These are phyloP conservation scores for Tuber borchii DNA, from an alignment of 495 filamentous ascomycete species.

Conservation along the genomic window DNA sequence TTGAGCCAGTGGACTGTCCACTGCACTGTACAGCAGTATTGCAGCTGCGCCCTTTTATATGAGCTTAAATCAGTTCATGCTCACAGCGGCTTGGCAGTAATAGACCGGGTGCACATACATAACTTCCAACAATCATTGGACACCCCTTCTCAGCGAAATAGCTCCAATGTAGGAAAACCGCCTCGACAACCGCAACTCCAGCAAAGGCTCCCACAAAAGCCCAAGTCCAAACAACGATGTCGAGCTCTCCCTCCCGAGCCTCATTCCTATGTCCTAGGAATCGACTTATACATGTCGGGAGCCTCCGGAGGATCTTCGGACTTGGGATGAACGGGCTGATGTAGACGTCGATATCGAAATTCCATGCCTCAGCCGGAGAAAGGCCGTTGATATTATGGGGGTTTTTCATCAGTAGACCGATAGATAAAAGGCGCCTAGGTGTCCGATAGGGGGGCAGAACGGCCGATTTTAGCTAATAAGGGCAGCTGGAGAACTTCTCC, in stretches of 20 bases:
- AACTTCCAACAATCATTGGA: slow-evolving; percentile 51
- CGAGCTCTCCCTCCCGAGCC: slow-evolving; percentile 44
- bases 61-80: not conserved
- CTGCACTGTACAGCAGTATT: slow-evolving; percentile 65
- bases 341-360: slow-evolving; percentile 62
- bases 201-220: slow-evolving; percentile 53
- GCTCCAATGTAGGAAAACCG: slow-evolving; percentile 44
- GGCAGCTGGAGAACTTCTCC: slow-evolving; percentile 14
- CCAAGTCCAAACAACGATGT: slow-evolving; percentile 49
- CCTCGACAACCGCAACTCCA: slow-evolving; percentile 49
- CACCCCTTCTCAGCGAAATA: slow-evolving; percentile 42
- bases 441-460: slow-evolving; percentile 3
- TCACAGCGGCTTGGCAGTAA: not conserved
- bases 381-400: not conserved
- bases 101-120: slow-evolving; percentile 43
- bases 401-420: not conserved
- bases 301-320: slow-evolving; percentile 44
- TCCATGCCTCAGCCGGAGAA: slow-evolving; percentile 4
- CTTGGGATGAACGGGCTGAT: slow-evolving; percentile 57
- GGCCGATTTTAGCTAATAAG: slow-evolving; percentile 12
- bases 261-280: slow-evolving; percentile 50
- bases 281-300: slow-evolving; percentile 49
- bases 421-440: not conserved
- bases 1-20: slow-evolving; percentile 77
- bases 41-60: slow-evolving; percentile 61